Base-by-base conservation (phyloP, 2,329 filamentous ascomycete genomes). In the Aureobasidium namibiae region DNA sequence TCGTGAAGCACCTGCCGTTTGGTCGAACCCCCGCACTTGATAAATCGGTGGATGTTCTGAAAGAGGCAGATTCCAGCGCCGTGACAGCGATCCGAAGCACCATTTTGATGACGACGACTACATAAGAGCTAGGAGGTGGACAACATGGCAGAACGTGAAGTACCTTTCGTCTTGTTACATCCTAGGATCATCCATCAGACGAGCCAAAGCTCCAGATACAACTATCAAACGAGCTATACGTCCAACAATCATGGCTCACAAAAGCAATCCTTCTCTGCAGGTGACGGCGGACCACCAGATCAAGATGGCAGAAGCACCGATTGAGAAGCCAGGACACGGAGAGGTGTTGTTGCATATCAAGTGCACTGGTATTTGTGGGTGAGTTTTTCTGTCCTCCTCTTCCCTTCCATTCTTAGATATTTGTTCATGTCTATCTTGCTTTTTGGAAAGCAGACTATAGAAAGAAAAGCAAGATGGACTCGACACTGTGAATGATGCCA, bases 361-460 rank as follows among this genome's bases (percentile, higher is more conserved):
- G 75, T 95, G 89, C 75, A 96, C 92, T 6, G 94, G 94, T 59
- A 97, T 97, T 68, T 97, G 94, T 79, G 92, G 92, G 84, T 92
- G 79, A 69, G 78, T 44, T 42, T 53, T 4, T 33, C 29, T 34
- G 7, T 16, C 14, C 21, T 26, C n/a, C 3, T 16, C 14, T 24
- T 26, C 23, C 8, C 9, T n/a, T n/a, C 16, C 2, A 11, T 21
- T 18, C n/a, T 50, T n/a, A n/a, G n/a, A n/a, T n/a, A n/a, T n/a
- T n/a, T n/a, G n/a, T n/a, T n/a, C n/a, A n/a, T n/a, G n/a, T n/a
- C n/a, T n/a, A n/a, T n/a, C n/a, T n/a, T n/a, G n/a, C n/a, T n/a
- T n/a, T n/a, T n/a, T n/a, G n/a, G n/a, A n/a, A n/a, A n/a, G n/a
- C n/a, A n/a, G n/a, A n/a, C n/a, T n/a, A n/a, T n/a, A n/a, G n/a